Conservation (phyloP, 495 filamentous ascomycete genomes). For the Penicillium cosmopolitanum region DNA sequence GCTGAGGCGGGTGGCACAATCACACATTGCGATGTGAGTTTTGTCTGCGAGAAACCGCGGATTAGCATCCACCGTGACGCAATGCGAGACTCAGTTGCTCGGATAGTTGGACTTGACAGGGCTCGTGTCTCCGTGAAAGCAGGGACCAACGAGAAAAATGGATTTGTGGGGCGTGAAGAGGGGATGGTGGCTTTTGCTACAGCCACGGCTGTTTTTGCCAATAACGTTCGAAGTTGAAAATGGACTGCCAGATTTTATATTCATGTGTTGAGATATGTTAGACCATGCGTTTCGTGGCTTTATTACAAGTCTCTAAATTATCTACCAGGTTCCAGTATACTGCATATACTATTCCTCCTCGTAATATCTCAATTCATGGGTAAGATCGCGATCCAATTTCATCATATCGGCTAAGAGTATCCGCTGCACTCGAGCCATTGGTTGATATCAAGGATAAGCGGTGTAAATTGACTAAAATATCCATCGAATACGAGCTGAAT, state of each 20-base stretch:
- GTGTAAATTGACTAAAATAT: neutral
- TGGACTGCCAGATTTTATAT: neutral
- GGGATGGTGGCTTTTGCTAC: constrained; percentile 17
- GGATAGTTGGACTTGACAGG: constrained; percentile 9
- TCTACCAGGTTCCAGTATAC: too few species aligned
- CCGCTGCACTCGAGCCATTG: neutral
- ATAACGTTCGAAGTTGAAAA: neutral
- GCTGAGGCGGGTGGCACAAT: constrained; percentile 8
- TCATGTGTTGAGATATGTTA: too few species aligned
- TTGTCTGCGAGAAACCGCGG: constrained; percentile 9
- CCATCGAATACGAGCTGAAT: neutral
- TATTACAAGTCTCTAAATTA: neutral
- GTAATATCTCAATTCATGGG: too few species aligned
- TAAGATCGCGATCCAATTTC: too few species aligned
- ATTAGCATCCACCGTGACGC: constrained; percentile 14
- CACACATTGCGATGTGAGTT: constrained; percentile 16
- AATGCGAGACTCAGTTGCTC: constrained; percentile 10
- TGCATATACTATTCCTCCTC: too few species aligned
- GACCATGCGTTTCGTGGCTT: too few species aligned
- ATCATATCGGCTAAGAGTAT: neutral
- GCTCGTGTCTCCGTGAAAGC: constrained; percentile 15
- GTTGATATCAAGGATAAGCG: neutral
- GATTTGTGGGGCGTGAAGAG: constrained; percentile 20
- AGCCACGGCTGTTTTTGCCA: constrained; percentile 11
- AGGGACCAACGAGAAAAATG: constrained; percentile 17